Conservation (phyloP, 129 eudicot species). For the Flaveria brownii region DNA sequence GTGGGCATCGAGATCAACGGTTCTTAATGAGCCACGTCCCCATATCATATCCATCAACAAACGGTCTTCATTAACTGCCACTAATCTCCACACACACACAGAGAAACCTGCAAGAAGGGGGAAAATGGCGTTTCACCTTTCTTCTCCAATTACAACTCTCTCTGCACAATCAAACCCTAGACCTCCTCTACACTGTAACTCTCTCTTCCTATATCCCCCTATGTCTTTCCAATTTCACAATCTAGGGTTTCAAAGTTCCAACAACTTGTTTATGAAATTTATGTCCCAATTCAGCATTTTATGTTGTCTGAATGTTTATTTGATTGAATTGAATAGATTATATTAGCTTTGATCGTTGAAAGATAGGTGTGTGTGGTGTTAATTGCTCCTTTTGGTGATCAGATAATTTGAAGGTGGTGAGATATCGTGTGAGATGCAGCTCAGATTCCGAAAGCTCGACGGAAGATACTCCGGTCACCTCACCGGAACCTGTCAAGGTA, state of each 20-base stretch:
- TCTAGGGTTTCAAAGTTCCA: conserved; percentile 12
- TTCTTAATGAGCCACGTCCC: conserved; percentile 18
- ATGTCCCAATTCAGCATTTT: neutral
- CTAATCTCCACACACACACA: conserved; percentile 2
- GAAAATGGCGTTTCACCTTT: conserved; percentile 51
- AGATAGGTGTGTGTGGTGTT: too few species aligned
- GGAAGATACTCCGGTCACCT: conserved; percentile 40
- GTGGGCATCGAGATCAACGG: conserved; percentile 1
- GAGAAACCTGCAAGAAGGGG: neutral
- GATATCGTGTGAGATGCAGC: conserved; percentile 56
- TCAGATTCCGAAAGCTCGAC: conserved; percentile 43
- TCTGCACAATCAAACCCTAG: conserved; percentile 25
- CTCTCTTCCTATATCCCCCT: neutral
- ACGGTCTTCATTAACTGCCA: conserved; percentile 18
- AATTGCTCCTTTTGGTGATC: conserved; percentile 19
- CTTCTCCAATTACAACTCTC: conserved; percentile 37
- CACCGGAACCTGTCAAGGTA: conserved; percentile 33
- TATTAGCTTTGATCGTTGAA: neutral
- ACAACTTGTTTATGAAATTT: neutral
- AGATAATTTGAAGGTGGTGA: conserved; percentile 37
- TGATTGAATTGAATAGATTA: neutral
- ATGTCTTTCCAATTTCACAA: neutral
- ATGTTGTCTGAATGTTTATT: neutral
- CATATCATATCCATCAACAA: conserved; percentile 24
- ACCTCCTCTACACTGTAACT: conserved; percentile 32